Evolutionary conservation across 768 basidiomycete genomes (phyloP), one percentile per base, ranked within the genome.

Genomic region (Roridomyces roridus): DNA sequence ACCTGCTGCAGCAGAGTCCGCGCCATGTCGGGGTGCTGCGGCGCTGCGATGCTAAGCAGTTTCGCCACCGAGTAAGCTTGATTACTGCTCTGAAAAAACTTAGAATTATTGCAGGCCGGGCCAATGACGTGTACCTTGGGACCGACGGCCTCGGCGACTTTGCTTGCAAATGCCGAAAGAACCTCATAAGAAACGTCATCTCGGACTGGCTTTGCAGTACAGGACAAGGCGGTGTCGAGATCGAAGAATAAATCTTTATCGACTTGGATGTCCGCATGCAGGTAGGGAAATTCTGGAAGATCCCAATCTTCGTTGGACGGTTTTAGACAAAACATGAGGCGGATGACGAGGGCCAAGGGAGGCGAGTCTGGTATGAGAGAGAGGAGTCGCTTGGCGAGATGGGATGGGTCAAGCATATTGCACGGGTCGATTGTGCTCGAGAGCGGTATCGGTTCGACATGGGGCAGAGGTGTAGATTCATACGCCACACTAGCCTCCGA

Each of bases 221-320:
- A 71, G 37, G 80, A 74, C 46, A 83, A 79, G 3, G 87, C 82
- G 24, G 73, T 75, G 58, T 87, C 84, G 4, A 92, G 68, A 65
- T 87, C 83, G 49, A 85, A 78, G 29, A 83, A 80, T 4, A 72
- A 1, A 71, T 77, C 7, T 71, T 65, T n/a, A 4, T 76, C 68
- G n/a, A 73, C 75, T 23, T 78, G 78, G 28, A 92, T 67, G 66
- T 90, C 83, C 2, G 88, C 80, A 60, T 86, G 84, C 21, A 91
- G 67, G 66, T 87, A 82, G 0, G 91, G 90, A 63, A 92, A 92
- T 11, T 85, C 84, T 2, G 84, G 84, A 24, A 83, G 72, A 55
- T 91, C 89, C 89, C 89, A 92, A 53, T 92, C 90, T n/a, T 91
- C 87, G 57, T 85, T 82, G 11, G 83, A 75, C 0, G 89, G 89